Conservation (phyloP, 768 basidiomycete species). For the Ramaria sp. region DNA sequence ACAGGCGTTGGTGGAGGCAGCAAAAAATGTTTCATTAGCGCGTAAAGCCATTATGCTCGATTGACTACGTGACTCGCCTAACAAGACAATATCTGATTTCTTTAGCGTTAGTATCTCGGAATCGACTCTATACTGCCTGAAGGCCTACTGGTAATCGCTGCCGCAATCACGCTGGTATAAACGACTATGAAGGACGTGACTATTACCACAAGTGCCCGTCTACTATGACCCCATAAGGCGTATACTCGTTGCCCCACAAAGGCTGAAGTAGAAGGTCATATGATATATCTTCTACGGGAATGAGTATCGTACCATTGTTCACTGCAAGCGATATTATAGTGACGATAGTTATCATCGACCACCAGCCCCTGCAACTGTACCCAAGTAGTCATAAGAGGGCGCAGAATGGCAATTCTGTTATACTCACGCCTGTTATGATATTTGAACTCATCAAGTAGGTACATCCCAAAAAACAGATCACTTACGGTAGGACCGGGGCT, state of each 20-base stretch:
- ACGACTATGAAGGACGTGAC: not conserved
- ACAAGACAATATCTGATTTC: too few species aligned
- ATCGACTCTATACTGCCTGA: too few species aligned
- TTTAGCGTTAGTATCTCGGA: too few species aligned
- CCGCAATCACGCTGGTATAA: not conserved
- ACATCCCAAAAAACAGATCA: not conserved
- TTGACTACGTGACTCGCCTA: too few species aligned
- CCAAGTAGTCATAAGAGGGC: not conserved
- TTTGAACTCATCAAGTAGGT: not conserved
- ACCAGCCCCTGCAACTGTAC: not conserved
- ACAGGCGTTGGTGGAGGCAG: too few species aligned
- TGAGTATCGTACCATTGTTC: not conserved
- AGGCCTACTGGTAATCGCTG: too few species aligned
- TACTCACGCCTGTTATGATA: not conserved
- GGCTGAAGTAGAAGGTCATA: not conserved
- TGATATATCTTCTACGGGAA: too few species aligned
- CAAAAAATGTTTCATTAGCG: too few species aligned
- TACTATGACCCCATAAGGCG: constrained; percentile 2
- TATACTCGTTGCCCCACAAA: constrained; percentile 8
- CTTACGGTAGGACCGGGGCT: not conserved
- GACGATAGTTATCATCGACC: not conserved
- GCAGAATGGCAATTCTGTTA: not conserved
- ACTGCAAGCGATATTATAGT: not conserved
- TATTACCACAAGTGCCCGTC: not conserved
- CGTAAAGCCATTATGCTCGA: too few species aligned